phyloP scores from a whole-genome alignment of 352 stramenopile species.

The Pythium dissimile region DNA sequence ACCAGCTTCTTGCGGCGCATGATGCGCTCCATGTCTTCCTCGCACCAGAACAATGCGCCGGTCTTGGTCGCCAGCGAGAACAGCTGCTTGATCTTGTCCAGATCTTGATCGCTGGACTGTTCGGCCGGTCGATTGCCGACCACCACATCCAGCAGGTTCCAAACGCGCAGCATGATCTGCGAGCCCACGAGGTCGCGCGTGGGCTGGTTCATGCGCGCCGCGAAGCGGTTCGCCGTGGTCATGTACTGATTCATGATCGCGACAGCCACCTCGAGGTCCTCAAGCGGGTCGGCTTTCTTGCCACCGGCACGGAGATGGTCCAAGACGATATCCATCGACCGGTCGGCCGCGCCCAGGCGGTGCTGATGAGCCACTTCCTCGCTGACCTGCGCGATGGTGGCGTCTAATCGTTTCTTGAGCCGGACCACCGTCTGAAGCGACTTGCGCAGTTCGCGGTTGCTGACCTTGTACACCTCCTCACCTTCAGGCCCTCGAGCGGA shows the following conservation, averaged over 20 bases:
- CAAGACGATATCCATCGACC: constrained; percentile 38
- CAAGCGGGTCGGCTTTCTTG: constrained; percentile 10
- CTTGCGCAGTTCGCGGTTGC: constrained; percentile 29
- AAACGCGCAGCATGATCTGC: constrained; percentile 73
- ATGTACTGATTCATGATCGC: constrained; percentile 81
- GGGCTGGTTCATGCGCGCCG: constrained; percentile 42
- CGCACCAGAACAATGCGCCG: constrained; percentile 54
- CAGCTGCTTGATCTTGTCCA: constrained; percentile 39
- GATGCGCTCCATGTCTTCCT: constrained; percentile 48
- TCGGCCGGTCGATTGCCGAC: constrained; percentile 20
- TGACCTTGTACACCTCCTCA: not conserved
- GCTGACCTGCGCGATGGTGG: constrained; percentile 29
- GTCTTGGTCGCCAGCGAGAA: constrained; percentile 59
- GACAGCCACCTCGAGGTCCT: constrained; percentile 51
- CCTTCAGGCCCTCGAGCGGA: not conserved
- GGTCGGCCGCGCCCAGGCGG: constrained; percentile 42
- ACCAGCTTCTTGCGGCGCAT: constrained; percentile 52
- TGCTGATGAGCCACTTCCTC: constrained; percentile 51
- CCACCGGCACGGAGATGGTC: constrained; percentile 38
- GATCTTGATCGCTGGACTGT: constrained; percentile 25
- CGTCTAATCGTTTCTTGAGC: constrained; percentile 41
- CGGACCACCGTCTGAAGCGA: constrained; percentile 14
- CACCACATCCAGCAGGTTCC: constrained; percentile 41
- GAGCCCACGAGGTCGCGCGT: constrained; percentile 41
- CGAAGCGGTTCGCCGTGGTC: constrained; percentile 57